These are phyloP conservation scores for Posidonia australis DNA, from an alignment of 106 monocot genomes.

Conservation along the genomic window DNA sequence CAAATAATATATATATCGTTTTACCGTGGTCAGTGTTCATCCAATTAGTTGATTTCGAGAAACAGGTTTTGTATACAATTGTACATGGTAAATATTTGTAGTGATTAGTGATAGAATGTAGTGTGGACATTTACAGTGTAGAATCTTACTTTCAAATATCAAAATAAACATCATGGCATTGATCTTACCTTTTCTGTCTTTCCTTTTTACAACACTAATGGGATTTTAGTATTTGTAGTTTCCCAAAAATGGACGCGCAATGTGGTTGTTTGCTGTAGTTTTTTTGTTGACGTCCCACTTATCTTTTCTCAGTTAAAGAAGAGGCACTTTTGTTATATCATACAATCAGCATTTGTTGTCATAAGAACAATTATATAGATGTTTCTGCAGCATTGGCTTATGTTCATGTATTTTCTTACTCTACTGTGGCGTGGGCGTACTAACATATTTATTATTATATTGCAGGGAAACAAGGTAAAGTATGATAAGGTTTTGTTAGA, in stretches of 20 bases:
- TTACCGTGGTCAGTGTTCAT: not conserved
- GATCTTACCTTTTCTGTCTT: not conserved
- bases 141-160: too few species aligned
- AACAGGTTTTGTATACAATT: not conserved
- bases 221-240: not conserved
- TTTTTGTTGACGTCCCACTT: too few species aligned
- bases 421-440: not conserved
- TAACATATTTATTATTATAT: constrained; percentile 1
- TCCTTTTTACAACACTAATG: not conserved
- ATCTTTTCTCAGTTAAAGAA: too few species aligned
- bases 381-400: not conserved
- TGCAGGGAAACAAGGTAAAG: constrained; percentile 34
- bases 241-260: too few species aligned
- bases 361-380: too few species aligned
- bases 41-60: not conserved
- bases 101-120: not conserved
- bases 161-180: too few species aligned
- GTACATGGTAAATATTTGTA: too few species aligned
- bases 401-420: not conserved
- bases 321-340: too few species aligned
- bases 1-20: not conserved
- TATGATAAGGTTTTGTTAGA: constrained; percentile 87
- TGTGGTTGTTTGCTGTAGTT: too few species aligned
- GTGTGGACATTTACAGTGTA: not conserved
- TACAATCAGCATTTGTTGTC: too few species aligned